phyloP scores from a whole-genome alignment of 352 stramenopile species.

The Globisporangium heterothallicum region DNA sequence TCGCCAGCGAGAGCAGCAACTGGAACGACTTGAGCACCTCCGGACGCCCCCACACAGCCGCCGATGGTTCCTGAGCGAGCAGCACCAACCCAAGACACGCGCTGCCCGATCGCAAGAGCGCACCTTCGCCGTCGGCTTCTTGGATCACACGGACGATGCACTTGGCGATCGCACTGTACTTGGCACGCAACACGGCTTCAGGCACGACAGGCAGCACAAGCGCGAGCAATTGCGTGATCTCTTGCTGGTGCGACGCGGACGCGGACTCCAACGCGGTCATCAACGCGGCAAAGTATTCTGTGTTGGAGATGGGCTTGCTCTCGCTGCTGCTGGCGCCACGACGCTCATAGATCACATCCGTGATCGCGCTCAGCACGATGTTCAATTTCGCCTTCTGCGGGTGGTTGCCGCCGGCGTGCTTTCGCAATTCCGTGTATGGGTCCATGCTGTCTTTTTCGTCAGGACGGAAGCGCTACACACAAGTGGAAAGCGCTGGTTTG shows the following conservation, averaged over 20 bases:
- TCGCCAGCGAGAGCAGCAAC: conserved; percentile 68
- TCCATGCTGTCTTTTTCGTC: conserved; percentile 34
- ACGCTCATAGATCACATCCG: conserved; percentile 79
- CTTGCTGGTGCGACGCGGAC: conserved; percentile 63
- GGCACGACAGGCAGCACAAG: conserved; percentile 71
- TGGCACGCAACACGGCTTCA: conserved; percentile 69
- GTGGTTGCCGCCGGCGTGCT: conserved; percentile 70
- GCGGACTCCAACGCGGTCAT: conserved; percentile 83
- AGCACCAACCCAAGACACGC: conserved; percentile 59
- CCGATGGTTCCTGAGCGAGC: conserved; percentile 66
- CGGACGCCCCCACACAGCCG: conserved; percentile 51
- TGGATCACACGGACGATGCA: conserved; percentile 66
- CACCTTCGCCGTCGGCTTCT: conserved; percentile 53
- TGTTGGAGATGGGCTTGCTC: conserved; percentile 49
- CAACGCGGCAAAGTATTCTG: conserved; percentile 84
- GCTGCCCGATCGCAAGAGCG: conserved; percentile 56
- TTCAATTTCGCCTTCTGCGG: conserved; percentile 83
- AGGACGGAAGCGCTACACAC: not conserved
- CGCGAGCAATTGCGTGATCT: conserved; percentile 70
- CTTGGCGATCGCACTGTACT: conserved; percentile 72
- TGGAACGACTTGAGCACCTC: conserved; percentile 77
- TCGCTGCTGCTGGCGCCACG: conserved; percentile 20
- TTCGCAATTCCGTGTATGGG: conserved; percentile 73
- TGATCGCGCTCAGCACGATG: conserved; percentile 77
- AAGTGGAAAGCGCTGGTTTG: too few relatives aligned